These are phyloP conservation scores for Wickerhamomyces alni DNA, from an alignment of 805 yeast species.

Conservation along the genomic window DNA sequence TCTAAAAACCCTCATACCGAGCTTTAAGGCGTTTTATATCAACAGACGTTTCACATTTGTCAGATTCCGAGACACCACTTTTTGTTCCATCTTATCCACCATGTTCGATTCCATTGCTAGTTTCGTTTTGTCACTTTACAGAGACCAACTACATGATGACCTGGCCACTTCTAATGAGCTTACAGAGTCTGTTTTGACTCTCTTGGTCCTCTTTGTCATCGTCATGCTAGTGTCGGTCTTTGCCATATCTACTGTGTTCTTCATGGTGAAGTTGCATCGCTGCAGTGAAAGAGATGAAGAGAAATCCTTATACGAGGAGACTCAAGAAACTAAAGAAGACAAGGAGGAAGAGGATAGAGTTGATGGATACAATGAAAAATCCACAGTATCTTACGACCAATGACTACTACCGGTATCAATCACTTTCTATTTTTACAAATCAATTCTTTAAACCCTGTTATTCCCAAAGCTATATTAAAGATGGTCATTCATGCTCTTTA, in stretches of 20 bases:
- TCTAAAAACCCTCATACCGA: no score
- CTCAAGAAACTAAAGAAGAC: neutral
- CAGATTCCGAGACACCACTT: no score
- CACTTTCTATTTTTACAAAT: no score
- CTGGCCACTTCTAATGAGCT: constrained; percentile 11
- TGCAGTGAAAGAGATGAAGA: constrained; percentile 9
- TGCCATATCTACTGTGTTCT: constrained; percentile 7
- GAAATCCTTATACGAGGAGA: neutral
- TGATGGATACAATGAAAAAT: no score
- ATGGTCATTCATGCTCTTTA: no score
- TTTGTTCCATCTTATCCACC: neutral
- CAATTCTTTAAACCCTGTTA: no score
- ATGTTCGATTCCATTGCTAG: constrained; percentile 6
- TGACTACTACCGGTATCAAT: no score
- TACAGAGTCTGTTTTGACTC: constrained; percentile 8
- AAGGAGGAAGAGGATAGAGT: no score
- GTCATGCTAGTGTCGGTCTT: constrained; percentile 10
- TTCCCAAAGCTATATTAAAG: no score
- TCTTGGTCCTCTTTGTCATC: constrained; percentile 12
- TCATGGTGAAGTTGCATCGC: constrained; percentile 14
- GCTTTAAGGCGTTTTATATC: no score
- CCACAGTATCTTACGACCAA: no score
- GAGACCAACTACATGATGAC: constrained; percentile 11
- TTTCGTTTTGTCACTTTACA: constrained; percentile 9
- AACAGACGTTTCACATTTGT: no score